Percentiles rank a stretch among this genome's conserved stretches.
Conservation (phyloP, 202 grass and related monocot genomes). For the Schoenoplectus triqueter region DNA sequence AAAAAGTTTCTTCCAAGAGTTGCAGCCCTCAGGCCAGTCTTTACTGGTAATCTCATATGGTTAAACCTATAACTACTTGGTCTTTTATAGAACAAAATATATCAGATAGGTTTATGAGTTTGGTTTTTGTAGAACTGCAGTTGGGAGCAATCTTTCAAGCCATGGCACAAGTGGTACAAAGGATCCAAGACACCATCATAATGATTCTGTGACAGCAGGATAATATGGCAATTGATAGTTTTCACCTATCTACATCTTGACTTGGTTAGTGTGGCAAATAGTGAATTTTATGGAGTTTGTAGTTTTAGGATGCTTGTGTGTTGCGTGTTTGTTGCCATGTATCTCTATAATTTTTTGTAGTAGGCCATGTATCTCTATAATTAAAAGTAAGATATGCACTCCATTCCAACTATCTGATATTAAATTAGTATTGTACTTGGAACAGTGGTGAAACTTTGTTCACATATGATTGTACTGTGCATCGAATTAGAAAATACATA, state of each 20-base stretch:
- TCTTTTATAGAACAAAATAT: background rate
- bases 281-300: background rate
- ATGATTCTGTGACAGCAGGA: background rate
- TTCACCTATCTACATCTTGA: constrained; percentile 1
- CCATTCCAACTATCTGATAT: background rate
- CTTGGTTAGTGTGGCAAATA: constrained; percentile 6
- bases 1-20: no score
- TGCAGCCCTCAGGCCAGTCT: background rate
- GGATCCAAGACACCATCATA: constrained; percentile 27
- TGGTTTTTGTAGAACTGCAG: constrained; percentile 44
- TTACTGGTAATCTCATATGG: background rate
- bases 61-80: background rate
- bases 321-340: background rate
- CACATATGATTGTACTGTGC: constrained; percentile 20
- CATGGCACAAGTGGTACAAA: constrained; percentile 51
- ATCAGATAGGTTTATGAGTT: background rate
- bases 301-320: background rate
- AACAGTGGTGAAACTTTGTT: background rate
- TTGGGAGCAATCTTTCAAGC: constrained; percentile 58
- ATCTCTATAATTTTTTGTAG: background rate
- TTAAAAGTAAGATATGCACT: background rate
- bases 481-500: constrained; percentile 3
- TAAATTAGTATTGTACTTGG: background rate
- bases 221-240: background rate
- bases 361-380: background rate